These are phyloP conservation scores for Mycena capillaripes DNA, from an alignment of 768 basidiomycete genomes.

Conservation along the genomic window DNA sequence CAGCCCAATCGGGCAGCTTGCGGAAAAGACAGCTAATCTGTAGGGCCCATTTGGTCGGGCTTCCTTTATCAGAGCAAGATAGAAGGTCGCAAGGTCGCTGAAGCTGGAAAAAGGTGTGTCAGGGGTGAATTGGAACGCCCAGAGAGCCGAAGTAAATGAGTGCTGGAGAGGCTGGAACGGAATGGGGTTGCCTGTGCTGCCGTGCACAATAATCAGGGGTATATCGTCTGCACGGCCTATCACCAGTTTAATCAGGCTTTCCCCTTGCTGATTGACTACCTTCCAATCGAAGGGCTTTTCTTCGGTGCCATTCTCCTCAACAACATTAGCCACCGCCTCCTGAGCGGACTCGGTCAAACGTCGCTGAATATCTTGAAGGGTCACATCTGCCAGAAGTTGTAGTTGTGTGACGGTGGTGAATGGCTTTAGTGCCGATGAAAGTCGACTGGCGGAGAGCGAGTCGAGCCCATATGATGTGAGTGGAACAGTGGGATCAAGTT, in stretches of 20 bases:
- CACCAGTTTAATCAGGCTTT: neutral
- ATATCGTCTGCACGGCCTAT: neutral
- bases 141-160: constrained; percentile 26
- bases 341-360: neutral
- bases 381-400: constrained; percentile 4
- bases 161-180: constrained; percentile 13
- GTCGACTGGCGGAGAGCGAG: neutral
- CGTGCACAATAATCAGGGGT: neutral
- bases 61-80: constrained; percentile 37
- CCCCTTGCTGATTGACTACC: neutral
- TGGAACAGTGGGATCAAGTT: constrained; percentile 53
- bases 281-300: neutral
- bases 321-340: too few species aligned
- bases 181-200: neutral
- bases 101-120: constrained; percentile 36
- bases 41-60: constrained; percentile 36
- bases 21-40: constrained; percentile 29
- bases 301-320: neutral
- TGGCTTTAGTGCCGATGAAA: neutral
- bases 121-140: constrained; percentile 31
- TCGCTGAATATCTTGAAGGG: neutral
- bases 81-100: constrained; percentile 30
- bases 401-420: neutral
- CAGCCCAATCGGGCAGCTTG: neutral
- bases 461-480: constrained; percentile 48